Conservation (phyloP, 208 protist genomes). For the Crithidia fasciculata region DNA sequence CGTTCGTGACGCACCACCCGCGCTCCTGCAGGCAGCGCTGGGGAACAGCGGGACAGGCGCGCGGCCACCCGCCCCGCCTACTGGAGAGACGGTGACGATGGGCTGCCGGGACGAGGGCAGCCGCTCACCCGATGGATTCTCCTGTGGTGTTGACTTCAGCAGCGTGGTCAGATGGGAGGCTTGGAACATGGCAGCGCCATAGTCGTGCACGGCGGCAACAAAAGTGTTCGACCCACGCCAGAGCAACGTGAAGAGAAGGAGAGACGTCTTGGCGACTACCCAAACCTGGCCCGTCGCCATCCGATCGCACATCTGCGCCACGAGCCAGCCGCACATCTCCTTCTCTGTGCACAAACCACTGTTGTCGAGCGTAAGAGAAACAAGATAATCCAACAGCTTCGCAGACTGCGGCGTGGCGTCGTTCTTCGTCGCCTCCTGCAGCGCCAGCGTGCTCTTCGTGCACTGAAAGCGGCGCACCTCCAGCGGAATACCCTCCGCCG, state of each 20-base stretch:
- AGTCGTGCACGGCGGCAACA: constrained; percentile 7
- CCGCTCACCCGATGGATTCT: constrained; percentile 29
- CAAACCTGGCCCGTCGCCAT: constrained; percentile 42
- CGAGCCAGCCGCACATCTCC: constrained; percentile 44
- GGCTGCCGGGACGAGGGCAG: no score
- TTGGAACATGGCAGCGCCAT: constrained; percentile 23
- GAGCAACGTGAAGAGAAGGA: constrained; percentile 33
- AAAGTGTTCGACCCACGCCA: constrained; percentile 39
- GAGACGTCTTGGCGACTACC: constrained; percentile 38
- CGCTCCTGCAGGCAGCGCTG: no score
- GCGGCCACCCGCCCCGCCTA: no score
- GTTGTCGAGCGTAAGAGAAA: constrained; percentile 21
- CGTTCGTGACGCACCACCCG: no score
- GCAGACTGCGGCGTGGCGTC: constrained; percentile 25
- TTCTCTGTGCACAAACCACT: constrained; percentile 36
- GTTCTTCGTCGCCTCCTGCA: constrained; percentile 53
- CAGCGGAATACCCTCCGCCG: constrained; percentile 18
- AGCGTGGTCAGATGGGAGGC: constrained; percentile 3
- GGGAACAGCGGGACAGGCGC: no score
- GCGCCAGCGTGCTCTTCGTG: constrained; percentile 38
- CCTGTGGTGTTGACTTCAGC: constrained; percentile 30
- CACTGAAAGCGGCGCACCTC: constrained; percentile 42
- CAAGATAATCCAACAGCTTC: constrained; percentile 35
- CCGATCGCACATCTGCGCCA: constrained; percentile 46
- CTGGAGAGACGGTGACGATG: no score